Evolutionary conservation across 2,329 filamentous ascomycete species (phyloP), one percentile per base, ranked within the genome.

Genomic region (Botrytis paeoniae): DNA sequence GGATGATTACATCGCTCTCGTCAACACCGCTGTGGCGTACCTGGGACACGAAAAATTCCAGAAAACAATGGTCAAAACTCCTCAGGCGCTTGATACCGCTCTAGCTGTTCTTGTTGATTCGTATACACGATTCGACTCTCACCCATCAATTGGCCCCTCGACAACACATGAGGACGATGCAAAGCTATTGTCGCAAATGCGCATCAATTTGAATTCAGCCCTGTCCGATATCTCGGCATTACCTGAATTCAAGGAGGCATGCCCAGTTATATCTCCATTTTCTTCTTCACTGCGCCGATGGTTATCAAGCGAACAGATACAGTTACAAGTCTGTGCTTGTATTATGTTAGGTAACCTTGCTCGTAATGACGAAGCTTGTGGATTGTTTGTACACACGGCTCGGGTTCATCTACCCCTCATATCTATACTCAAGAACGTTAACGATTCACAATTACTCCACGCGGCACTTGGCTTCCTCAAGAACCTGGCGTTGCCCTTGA

Each of bases 301-400:
- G 87, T 80, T 89, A 25, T 79, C 79, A 78, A 75, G 79, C 77
- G 74, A 74, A 77, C 71, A 86, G 74, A 75, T 81, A 0, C 82
- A 83, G 63, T 83, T 91, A 4, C 87, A 87, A 78, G 84, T 87
- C 3, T 87, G 87, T 7, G 89, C 87, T 1, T 91, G 89, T 75
- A 84, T 91, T 5, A 85, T 86, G 25, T 82, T 91, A 3, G 89
- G 89, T 51, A 91, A 91, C 78, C 80, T 91, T 54, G 86, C 87
- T 9, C 87, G 89, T 57, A 89, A 86, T 2, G 89, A 91, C 76
- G 84, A 83, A 60, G 81, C 84, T 4, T 88, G 87, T 73, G 81
- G 81, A 16, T 81, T 84, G 51, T 85, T 91, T 51, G 85, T 91
- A 1, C 79, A 83, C 16, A 79, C 82, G 1, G 83, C 83, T 6